These are phyloP conservation scores for Gracilaria caudata DNA, from an alignment of 23 red algal species.

Conservation along the genomic window DNA sequence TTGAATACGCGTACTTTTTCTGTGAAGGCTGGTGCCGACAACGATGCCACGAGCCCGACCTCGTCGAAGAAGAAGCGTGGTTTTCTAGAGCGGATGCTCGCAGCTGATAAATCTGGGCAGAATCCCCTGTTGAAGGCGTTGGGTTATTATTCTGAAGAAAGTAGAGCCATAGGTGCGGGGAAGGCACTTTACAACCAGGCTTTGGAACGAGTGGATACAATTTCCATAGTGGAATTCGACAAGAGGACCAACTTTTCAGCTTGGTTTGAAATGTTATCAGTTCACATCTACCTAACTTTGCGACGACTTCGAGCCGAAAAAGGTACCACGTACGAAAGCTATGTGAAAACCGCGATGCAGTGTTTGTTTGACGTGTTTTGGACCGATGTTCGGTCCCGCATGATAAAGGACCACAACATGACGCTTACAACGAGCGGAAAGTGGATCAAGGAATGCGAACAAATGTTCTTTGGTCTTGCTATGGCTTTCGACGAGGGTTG, in stretches of 20 bases:
- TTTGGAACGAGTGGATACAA: constrained; percentile 16
- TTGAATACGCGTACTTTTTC: constrained; percentile 1
- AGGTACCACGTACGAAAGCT: constrained; percentile 29
- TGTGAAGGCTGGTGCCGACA: background rate
- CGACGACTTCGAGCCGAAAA: constrained; percentile 60
- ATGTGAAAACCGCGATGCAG: constrained; percentile 66
- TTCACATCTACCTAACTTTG: constrained; percentile 62
- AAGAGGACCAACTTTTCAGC: constrained; percentile 21
- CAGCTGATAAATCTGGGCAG: background rate
- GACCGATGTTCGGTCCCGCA: constrained; percentile 58
- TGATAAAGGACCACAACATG: constrained; percentile 67
- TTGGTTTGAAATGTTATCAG: constrained; percentile 58
- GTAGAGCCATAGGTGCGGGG: constrained; percentile 56
- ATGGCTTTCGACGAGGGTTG: constrained; percentile 61
- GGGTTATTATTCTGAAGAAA: constrained; percentile 58
- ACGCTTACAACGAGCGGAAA: constrained; percentile 51
- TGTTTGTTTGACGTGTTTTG: constrained; percentile 70
- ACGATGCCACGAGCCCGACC: background rate
- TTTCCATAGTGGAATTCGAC: constrained; percentile 1
- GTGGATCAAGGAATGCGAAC: constrained; percentile 76
- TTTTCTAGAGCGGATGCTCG: constrained; percentile 18
- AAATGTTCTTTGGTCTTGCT: constrained; percentile 68
- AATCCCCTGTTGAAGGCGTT: constrained; percentile 32
- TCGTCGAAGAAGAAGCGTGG: constrained; percentile 6
- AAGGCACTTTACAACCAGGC: constrained; percentile 45